Conservation (phyloP, 202 grass and related monocot genomes). For the Setaria viridis region DNA sequence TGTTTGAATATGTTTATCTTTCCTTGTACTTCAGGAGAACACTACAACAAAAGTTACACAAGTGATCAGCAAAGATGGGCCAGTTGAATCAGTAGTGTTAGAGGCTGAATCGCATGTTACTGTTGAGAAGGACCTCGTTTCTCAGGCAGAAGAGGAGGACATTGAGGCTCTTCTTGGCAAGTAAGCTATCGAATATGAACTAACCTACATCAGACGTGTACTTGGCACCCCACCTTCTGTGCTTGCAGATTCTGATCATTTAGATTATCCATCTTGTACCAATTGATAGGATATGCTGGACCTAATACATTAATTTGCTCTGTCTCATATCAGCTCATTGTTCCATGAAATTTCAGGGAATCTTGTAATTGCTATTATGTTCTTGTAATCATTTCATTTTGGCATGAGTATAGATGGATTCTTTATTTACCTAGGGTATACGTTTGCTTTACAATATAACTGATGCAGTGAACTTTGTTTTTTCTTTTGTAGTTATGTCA, state of each 20-base stretch:
- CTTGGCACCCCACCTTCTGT: slow-evolving; percentile 40
- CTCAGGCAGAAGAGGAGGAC: slow-evolving; percentile 89
- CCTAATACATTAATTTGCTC: not conserved
- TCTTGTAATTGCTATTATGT: not conserved
- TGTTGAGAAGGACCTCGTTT: slow-evolving; percentile 83
- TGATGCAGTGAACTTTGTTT: not conserved
- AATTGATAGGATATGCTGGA: not conserved
- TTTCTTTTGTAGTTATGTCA: slow-evolving; percentile 70
- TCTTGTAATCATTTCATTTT: not conserved
- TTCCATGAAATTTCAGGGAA: not conserved
- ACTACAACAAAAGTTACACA: slow-evolving; percentile 62
- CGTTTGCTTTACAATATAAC: not conserved
- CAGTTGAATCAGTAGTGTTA: slow-evolving; percentile 46
- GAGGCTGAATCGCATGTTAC: slow-evolving; percentile 62
- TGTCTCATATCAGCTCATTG: not conserved
- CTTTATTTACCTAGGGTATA: not conserved
- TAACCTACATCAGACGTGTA: not conserved
- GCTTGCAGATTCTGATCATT: not conserved
- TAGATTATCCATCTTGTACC: not conserved
- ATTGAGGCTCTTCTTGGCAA: slow-evolving; percentile 83
- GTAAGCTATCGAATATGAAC: slow-evolving; percentile 52
- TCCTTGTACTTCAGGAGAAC: slow-evolving; percentile 64
- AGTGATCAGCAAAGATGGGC: slow-evolving; percentile 54
- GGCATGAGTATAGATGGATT: not conserved
- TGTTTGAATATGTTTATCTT: not conserved